Base-by-base conservation (phyloP, 768 basidiomycete genomes). In the Amanita thiersii region DNA sequence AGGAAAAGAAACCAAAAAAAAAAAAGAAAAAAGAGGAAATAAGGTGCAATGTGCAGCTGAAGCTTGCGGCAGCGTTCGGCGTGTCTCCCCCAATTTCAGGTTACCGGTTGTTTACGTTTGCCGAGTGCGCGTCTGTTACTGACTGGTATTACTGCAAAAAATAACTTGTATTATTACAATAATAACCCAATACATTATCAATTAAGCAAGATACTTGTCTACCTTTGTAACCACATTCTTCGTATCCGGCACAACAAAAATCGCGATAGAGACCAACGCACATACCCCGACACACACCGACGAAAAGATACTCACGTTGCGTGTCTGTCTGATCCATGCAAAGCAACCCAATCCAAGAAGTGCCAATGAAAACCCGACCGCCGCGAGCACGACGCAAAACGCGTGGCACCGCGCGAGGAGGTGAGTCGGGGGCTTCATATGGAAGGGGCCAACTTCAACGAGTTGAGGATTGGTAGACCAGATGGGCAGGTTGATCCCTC, bases 381-480 rank as follows among this genome's bases (percentile, higher is more conserved):
- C 24, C 12, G 40, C 20, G 7, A 42, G 32, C 6, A 25, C 35
- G 24, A 42, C 32, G 21, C 40, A 42, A 10, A 42, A 33, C n/a
- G 32, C 35, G n/a, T 42, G 21, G 21, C 40, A 42, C 20, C 21
- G 33, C 14, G 32, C 40, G 6, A 42, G n/a, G 15, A 42, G n/a
- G 4, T 42, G 32, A 35, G 35, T 19, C 20, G 40, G 40, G 19
- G 40, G 40, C n/a, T 42, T 35, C 9, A 6, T 28, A 10, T 26
- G 33, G 23, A 42, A 42, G 0, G 32, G 40, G 17, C 40, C 40
- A 12, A 42, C 40, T 19, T 42, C 21, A 31, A 42, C 40, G 12
- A 42, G 3, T 2, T 17, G 31, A 15, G 40, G 40, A 25, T 42
- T 26, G 23, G 40, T 31, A n/a, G 39, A 0, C 33, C 9, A 4